Conservation (phyloP, 2,329 filamentous ascomycete species). For the Talaromyces verruculosus region DNA sequence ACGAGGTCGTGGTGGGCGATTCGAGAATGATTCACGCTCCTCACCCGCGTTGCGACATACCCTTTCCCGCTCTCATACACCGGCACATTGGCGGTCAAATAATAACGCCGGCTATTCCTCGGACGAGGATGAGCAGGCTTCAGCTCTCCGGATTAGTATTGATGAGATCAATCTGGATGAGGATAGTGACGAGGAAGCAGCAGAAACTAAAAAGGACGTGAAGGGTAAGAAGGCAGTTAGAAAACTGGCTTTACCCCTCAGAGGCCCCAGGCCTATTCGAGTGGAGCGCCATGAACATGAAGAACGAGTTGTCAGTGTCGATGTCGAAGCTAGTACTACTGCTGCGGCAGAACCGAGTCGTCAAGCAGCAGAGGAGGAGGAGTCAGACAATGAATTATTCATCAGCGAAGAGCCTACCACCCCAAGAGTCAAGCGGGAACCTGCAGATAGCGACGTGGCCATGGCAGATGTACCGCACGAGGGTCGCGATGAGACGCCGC, state of each 20-base stretch:
- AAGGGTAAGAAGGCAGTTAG: conserved; percentile 39
- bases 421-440: conserved; percentile 55
- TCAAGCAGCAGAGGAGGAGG: conserved; percentile 35
- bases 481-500: conserved; percentile 29
- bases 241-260: conserved; percentile 27
- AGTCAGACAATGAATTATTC: conserved; percentile 36
- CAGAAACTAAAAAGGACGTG: conserved; percentile 24
- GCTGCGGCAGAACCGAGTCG: conserved; percentile 45
- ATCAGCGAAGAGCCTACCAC: conserved; percentile 35
- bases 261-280: conserved; percentile 53
- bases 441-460: conserved; percentile 48
- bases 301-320: conserved; percentile 55
- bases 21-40: conserved; percentile 29
- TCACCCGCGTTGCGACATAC: conserved; percentile 32
- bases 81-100: conserved; percentile 24
- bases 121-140: conserved; percentile 46
- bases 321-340: conserved; percentile 53
- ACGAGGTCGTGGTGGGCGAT: conserved; percentile 29
- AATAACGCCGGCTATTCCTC: conserved; percentile 35
- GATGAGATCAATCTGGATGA: conserved; percentile 59
- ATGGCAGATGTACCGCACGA: conserved; percentile 36
- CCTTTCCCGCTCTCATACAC: conserved; percentile 31
- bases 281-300: conserved; percentile 57
- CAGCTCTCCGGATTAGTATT: conserved; percentile 53
- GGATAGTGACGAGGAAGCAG: conserved; percentile 47